Conservation (phyloP, 2,329 filamentous ascomycete species). For the Cucurbitaria berberidis region DNA sequence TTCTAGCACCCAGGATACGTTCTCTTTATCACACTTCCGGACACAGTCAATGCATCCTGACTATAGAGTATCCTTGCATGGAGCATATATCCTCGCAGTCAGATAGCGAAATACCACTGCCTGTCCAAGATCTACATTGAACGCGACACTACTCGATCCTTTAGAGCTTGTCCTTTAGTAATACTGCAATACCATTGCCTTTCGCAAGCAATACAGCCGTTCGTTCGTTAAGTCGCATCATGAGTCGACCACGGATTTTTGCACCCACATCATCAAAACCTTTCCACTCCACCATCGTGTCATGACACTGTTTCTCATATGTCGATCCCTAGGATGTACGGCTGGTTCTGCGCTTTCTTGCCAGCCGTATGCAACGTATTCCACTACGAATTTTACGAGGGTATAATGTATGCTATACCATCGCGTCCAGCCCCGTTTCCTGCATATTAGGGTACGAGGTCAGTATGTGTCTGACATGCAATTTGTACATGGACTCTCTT, state of each 20-base stretch:
- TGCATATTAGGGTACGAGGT: background rate
- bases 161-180: background rate
- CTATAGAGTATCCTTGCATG: background rate
- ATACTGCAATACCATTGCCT: background rate
- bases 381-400: constrained; percentile 51
- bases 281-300: constrained; percentile 27
- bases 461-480: background rate
- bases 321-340: constrained; percentile 45
- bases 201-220: background rate
- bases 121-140: no score
- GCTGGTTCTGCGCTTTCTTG: constrained; percentile 50
- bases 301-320: constrained; percentile 28
- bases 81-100: background rate
- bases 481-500: background rate
- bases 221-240: no score
- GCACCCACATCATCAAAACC: constrained; percentile 28
- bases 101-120: no score
- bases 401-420: constrained; percentile 42
- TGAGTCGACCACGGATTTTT: no score
- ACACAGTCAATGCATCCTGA: no score
- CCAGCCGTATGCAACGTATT: constrained; percentile 50
- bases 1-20: background rate
- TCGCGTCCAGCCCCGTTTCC: constrained; percentile 40
- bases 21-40: background rate
- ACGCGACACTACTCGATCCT: no score